Percentiles rank a stretch among this genome's conserved stretches.
phyloP scores from a whole-genome alignment of 1,284 basidiomycete genomes.

The Melampsora larici-populina region DNA sequence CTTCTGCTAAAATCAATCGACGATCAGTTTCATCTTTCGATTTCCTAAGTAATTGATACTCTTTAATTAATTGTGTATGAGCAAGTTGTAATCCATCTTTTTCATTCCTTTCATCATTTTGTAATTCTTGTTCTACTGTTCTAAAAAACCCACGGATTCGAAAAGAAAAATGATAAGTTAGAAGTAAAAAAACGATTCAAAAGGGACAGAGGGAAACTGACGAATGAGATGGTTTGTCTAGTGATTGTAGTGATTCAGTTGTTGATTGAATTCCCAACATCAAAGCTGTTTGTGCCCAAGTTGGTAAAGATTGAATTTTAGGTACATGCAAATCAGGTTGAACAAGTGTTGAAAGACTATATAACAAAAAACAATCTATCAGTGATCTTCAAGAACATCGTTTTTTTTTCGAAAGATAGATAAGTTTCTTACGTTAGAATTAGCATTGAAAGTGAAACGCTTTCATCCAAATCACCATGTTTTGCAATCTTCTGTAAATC shows the following conservation, averaged over 20 bases:
- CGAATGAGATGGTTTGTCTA: not conserved
- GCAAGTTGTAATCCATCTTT: too few species aligned
- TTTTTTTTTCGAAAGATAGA: constrained; percentile 68
- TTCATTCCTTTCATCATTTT: too few species aligned
- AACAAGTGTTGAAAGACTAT: constrained; percentile 47
- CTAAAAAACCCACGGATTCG: too few species aligned
- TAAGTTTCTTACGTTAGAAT: constrained; percentile 21
- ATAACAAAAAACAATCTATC: constrained; percentile 29
- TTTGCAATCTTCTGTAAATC: constrained; percentile 77
- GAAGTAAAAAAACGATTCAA: not conserved
- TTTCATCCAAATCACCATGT: constrained; percentile 65
- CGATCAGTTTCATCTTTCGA: too few species aligned
- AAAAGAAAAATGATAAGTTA: not conserved
- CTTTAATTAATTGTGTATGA: too few species aligned
- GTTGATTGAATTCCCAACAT: constrained; percentile 43
- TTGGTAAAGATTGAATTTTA: constrained; percentile 75
- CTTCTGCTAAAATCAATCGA: too few species aligned
- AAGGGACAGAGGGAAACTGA: constrained; percentile 9
- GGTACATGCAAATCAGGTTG: constrained; percentile 68
- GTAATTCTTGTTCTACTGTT: too few species aligned
- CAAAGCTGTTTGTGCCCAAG: constrained; percentile 64
- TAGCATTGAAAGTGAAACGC: constrained; percentile 57
- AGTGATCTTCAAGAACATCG: constrained; percentile 43
- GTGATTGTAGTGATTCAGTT: constrained; percentile 7
- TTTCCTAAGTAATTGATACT: too few species aligned